A percentile compares a stretch with the other conserved stretches of the same genome.
Evolutionary conservation across 768 basidiomycete genomes (phyloP).

Genomic region (Suillus subalutaceus): DNA sequence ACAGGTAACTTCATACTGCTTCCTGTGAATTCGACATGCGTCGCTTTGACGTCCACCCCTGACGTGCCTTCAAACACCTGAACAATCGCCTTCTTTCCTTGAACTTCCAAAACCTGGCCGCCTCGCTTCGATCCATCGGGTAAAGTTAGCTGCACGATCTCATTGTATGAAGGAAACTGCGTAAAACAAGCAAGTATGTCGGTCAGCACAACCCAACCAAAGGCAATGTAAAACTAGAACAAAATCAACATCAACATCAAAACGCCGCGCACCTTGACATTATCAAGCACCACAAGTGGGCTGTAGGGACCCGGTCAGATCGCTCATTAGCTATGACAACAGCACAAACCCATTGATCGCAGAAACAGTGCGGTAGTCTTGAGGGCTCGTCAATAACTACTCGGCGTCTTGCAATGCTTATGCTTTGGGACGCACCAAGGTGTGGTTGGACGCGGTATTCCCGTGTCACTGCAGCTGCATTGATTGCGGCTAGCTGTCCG

Average conservation of each 20-base stretch:
- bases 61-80: constrained; percentile 99
- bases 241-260: neutral
- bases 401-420: constrained; percentile 13
- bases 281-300: constrained; percentile 95
- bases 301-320: constrained; percentile 42
- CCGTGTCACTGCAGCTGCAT: constrained; percentile 86
- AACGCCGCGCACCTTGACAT: constrained; percentile 79
- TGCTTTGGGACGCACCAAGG: constrained; percentile 59
- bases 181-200: constrained; percentile 11
- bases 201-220: constrained; percentile 18
- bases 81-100: constrained; percentile 98
- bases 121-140: constrained; percentile 95
- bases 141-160: constrained; percentile 93
- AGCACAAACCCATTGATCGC: constrained; percentile 90
- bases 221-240: constrained; percentile 3
- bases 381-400: constrained; percentile 14
- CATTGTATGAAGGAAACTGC: constrained; percentile 97
- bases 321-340: constrained; percentile 12
- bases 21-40: constrained; percentile 97
- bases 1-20: constrained; percentile 99
- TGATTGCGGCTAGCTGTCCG: constrained; percentile 75
- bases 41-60: constrained; percentile 96
- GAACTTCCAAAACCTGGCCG: constrained; percentile 97
- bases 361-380: constrained; percentile 98
- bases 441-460: constrained; percentile 90